Evolutionary conservation across 371 early-diverging fungal genomes (phyloP).

Genomic region (Modicella reniformis): DNA sequence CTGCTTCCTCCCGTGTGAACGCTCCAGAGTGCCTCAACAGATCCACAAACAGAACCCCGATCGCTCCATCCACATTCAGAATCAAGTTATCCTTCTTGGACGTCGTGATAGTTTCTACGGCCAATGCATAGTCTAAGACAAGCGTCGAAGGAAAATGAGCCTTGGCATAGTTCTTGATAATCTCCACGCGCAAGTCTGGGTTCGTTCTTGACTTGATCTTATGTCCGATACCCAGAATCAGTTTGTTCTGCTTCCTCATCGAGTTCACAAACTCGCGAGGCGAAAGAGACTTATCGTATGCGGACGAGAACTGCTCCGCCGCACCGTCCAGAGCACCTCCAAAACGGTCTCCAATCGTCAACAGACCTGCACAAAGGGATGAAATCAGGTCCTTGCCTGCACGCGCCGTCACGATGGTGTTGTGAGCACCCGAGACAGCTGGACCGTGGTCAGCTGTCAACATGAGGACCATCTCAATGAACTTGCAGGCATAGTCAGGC

Average conservation of each 20-base stretch:
- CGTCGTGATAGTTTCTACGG: constrained; percentile 95
- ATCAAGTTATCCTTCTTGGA: constrained; percentile 98
- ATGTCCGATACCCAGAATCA: constrained; percentile 97
- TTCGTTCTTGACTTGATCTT: constrained; percentile 98
- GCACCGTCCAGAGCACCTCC: constrained; percentile 98
- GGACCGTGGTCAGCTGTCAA: constrained; percentile 98
- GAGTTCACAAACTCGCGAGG: constrained; percentile 91
- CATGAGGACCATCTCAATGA: constrained; percentile 99
- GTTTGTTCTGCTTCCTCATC: constrained; percentile 82
- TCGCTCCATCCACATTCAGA: constrained; percentile 96
- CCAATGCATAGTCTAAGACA: constrained; percentile 91
- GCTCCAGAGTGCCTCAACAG: constrained; percentile 92
- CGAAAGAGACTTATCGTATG: constrained; percentile 89
- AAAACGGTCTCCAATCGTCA: constrained; percentile 95
- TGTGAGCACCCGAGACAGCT: constrained; percentile 94
- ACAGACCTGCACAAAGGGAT: constrained; percentile 91
- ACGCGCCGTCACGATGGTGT: constrained; percentile 98
- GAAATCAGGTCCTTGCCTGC: constrained; percentile 97
- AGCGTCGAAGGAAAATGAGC: constrained; percentile 89
- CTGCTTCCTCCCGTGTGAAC: constrained; percentile 93
- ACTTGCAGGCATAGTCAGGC: constrained; percentile 94
- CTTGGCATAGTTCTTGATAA: constrained; percentile 93
- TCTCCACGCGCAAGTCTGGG: constrained; percentile 95
- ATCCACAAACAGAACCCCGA: constrained; percentile 95
- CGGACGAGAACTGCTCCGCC: constrained; percentile 86